Evolutionary conservation across 2,329 filamentous ascomycete genomes (phyloP), one percentile per base, ranked within the genome.

Genomic region (Trichophyton benhamiae): DNA sequence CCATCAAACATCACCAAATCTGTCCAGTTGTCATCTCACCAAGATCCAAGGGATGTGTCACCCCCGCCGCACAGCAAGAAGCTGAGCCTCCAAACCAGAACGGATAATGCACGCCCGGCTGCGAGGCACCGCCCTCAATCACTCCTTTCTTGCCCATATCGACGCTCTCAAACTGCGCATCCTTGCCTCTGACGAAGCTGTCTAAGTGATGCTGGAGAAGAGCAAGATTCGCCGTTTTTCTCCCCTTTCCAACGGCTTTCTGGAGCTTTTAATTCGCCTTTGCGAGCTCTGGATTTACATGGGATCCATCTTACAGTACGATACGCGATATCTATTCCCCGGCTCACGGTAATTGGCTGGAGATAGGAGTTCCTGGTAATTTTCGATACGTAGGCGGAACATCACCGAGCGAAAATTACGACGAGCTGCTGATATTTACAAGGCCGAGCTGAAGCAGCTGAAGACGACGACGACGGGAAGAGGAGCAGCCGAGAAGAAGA

Each of bases 81-180:
- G 92, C 91, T 72, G 89, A 96, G 61, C 94, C 94, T 65, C 94
- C 94, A 74, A 99, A 97, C 94, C 92, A 97, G 76, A 92, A 92
- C 8, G 88, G 88, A 76, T 92, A 92, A 68, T 77, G 77, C 44
- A 48, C 17, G n/a, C 20, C 20, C 25, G 58, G 78, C 68, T 67
- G 74, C 60, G 52, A 53, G n/a, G 38, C n/a, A 15, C 59, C 58
- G 46, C 36, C 55, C 27, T 49, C 61, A 11, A 57, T 42, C 48
- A 59, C 60, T 46, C 60, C 59, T 42, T 41, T 64, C 13, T 59
- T 57, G 60, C 59, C 63, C 63, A 64, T 64, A 27, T 60, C 58
- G 60, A 57, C 49, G 11, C 22, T 57, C 25, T 11, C 33, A 15
- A 42, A 53, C 33, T 57, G 48, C 58, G 36, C 64, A 63, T 65